Percentiles rank a stretch among this genome's conserved stretches.
Conservation (phyloP, 208 protist species). For the Leishmania martiniquensis region DNA sequence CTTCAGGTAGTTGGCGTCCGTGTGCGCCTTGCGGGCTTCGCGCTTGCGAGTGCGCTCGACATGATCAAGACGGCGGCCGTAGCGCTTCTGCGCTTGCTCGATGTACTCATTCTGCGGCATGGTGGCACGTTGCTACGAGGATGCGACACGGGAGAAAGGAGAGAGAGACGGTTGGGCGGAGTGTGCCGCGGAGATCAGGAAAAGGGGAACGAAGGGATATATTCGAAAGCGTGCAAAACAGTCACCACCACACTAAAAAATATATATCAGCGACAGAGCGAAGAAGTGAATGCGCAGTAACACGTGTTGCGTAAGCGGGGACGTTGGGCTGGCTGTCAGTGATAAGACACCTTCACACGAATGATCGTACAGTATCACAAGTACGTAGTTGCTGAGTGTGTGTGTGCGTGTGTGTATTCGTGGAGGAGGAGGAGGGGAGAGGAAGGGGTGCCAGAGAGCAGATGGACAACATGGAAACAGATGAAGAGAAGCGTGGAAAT, state of each 20-base stretch:
- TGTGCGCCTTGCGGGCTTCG: slow-evolving; percentile 96
- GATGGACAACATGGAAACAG: not conserved
- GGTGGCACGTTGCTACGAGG: not conserved
- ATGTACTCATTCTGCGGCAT: slow-evolving; percentile 99
- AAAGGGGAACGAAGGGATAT: too few species aligned
- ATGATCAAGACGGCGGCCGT: slow-evolving; percentile 98
- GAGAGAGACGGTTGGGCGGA: not conserved
- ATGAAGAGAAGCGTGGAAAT: not conserved
- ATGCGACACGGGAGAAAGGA: slow-evolving; percentile 15
- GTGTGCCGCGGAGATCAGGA: too few species aligned
- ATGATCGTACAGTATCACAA: not conserved
- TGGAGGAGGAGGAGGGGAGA: not conserved
- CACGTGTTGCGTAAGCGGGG: not conserved
- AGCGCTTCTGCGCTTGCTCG: slow-evolving; percentile 97
- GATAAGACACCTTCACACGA: not conserved
- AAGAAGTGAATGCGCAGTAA: not conserved
- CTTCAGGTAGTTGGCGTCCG: slow-evolving; percentile 94
- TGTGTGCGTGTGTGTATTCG: not conserved
- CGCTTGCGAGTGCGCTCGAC: slow-evolving; percentile 98
- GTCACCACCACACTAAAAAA: not conserved
- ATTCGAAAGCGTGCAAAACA: too few species aligned
- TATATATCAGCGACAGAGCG: not conserved
- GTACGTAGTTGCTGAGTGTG: not conserved
- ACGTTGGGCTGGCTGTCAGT: not conserved
- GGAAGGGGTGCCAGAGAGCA: not conserved